phyloP scores from a whole-genome alignment of 192 early-diverging fungal genomes.

The Chytriomyces confervae region DNA sequence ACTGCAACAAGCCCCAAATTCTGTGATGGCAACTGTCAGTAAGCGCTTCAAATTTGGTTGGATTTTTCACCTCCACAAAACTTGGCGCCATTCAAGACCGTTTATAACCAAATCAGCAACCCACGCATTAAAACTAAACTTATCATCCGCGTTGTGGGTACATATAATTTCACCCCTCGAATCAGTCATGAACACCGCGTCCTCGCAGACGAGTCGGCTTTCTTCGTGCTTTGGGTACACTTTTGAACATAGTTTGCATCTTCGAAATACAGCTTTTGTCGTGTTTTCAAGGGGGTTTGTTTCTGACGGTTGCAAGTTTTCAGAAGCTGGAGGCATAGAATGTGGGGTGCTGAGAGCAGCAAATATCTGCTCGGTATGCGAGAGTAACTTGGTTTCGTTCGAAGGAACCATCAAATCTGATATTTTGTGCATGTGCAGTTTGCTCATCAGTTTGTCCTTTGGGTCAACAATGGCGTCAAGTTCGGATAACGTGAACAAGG shows the following conservation, averaged over 20 bases:
- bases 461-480: slow-evolving; percentile 45
- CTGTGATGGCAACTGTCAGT: slow-evolving; percentile 7
- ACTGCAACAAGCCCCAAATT: slow-evolving; percentile 46
- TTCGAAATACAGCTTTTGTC: not conserved
- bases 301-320: not conserved
- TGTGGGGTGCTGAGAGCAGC: no score
- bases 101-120: slow-evolving; percentile 33
- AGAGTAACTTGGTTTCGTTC: not conserved
- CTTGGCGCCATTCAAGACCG: slow-evolving; percentile 40
- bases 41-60: not conserved
- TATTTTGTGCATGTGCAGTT: slow-evolving; percentile 27
- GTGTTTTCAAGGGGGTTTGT: not conserved
- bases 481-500: slow-evolving; percentile 44
- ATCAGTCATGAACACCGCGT: not conserved
- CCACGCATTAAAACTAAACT: slow-evolving; percentile 52
- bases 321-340: no score
- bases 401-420: not conserved
- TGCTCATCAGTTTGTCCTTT: slow-evolving; percentile 50
- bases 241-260: slow-evolving; percentile 4
- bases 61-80: slow-evolving; percentile 47
- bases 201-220: slow-evolving; percentile 3
- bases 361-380: no score
- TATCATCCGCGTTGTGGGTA: slow-evolving; percentile 26
- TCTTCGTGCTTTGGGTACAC: slow-evolving; percentile 23
- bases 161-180: not conserved